Evolutionary conservation across 352 stramenopile species (phyloP).

Genomic region (Globisporangium apiculatum): DNA sequence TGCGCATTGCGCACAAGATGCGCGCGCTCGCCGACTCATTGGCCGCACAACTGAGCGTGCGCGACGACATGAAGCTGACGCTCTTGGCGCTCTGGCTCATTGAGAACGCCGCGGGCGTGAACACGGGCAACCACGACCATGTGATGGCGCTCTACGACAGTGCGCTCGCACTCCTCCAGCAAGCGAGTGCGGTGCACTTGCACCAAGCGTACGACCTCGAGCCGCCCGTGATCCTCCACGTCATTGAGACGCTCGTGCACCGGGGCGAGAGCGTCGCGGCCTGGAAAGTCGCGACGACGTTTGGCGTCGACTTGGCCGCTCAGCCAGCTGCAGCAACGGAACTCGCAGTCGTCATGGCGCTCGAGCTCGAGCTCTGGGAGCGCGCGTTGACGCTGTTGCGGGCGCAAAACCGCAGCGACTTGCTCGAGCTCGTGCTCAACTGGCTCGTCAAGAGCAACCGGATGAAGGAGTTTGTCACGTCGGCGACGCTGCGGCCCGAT

Average conservation of each 20-base stretch:
- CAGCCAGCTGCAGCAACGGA: constrained; percentile 45
- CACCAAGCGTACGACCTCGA: constrained; percentile 73
- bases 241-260: constrained; percentile 75
- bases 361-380: constrained; percentile 74
- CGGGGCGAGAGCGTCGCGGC: constrained; percentile 63
- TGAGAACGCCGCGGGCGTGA: constrained; percentile 73
- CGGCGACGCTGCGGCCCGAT: constrained; percentile 34
- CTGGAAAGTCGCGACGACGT: constrained; percentile 84
- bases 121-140: constrained; percentile 52
- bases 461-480: constrained; percentile 69
- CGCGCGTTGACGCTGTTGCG: constrained; percentile 56
- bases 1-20: constrained; percentile 57
- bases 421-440: constrained; percentile 59
- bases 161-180: constrained; percentile 49
- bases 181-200: constrained; percentile 69
- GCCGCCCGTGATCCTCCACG: constrained; percentile 57
- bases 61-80: constrained; percentile 79
- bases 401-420: constrained; percentile 41
- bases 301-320: constrained; percentile 50
- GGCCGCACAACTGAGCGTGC: constrained; percentile 59
- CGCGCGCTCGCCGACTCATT: constrained; percentile 58
- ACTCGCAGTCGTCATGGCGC: constrained; percentile 66
- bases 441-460: constrained; percentile 65
- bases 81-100: constrained; percentile 73
- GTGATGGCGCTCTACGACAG: constrained; percentile 55